phyloP scores from a whole-genome alignment of 2,329 filamentous ascomycete genomes.

The Trichoderma hamatum region DNA sequence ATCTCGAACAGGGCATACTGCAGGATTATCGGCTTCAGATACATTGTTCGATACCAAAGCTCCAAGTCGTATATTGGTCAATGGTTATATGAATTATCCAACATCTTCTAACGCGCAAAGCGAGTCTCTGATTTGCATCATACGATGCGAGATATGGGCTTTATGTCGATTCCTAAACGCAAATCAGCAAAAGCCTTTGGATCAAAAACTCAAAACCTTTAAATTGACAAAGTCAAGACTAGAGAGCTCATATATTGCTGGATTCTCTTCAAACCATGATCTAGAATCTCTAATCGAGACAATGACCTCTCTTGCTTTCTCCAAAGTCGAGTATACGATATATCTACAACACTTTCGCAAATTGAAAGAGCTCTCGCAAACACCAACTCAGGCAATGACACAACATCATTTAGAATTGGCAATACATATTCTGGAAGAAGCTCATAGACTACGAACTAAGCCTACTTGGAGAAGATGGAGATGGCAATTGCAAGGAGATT shows the following conservation, averaged over 20 bases:
- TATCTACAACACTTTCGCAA: neutral
- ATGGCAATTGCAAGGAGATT: slow-evolving; percentile 37
- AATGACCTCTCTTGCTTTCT: neutral
- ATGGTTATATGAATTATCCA: neutral
- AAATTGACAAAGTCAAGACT: neutral
- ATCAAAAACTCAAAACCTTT: neutral
- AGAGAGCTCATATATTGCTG: neutral
- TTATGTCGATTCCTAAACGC: neutral
- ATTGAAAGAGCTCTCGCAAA: neutral
- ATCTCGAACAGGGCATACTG: neutral
- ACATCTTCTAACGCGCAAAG: neutral
- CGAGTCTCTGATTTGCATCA: neutral
- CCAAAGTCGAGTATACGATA: neutral
- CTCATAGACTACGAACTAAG: slow-evolving; percentile 31
- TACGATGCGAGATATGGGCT: neutral
- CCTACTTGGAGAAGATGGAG: slow-evolving; percentile 35
- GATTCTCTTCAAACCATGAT: neutral
- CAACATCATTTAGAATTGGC: neutral
- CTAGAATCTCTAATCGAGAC: neutral
- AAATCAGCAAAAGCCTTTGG: neutral
- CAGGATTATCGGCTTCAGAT: neutral
- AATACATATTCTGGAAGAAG: neutral
- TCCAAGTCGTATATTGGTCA: neutral
- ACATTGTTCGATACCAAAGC: neutral
- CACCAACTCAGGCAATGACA: neutral